These are phyloP conservation scores for Akanthomyces lecanii DNA, from an alignment of 2,329 filamentous ascomycete genomes.

Conservation along the genomic window DNA sequence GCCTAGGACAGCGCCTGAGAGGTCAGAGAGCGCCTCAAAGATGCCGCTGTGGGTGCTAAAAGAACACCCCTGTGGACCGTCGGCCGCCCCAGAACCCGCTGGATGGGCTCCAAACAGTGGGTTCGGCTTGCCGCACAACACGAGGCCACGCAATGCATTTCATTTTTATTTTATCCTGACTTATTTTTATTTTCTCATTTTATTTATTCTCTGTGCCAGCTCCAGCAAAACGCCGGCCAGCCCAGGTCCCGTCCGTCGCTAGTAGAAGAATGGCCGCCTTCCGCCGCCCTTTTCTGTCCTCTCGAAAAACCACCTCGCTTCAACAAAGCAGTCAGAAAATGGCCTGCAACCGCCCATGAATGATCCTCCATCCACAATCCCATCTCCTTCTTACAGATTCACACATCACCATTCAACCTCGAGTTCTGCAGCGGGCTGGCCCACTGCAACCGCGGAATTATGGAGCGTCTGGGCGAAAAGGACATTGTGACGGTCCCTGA, in stretches of 20 bases:
- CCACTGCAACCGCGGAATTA: conserved; percentile 13
- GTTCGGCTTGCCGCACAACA: not conserved
- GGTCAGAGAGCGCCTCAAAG: no score
- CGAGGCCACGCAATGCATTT: conserved; percentile 6
- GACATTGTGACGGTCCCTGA: conserved; percentile 12
- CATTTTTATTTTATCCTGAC: not conserved
- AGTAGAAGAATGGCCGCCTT: not conserved
- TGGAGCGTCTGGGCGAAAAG: conserved; percentile 11
- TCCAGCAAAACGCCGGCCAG: not conserved
- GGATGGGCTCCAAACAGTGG: no score
- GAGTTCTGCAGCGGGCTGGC: not conserved
- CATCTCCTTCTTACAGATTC: not conserved
- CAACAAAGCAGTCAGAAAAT: not conserved
- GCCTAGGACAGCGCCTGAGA: no score
- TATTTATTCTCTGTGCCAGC: not conserved
- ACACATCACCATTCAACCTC: not conserved
- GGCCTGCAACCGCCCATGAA: not conserved
- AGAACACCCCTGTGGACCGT: no score
- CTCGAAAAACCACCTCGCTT: not conserved
- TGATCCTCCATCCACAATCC: not conserved
- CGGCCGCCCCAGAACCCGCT: no score
- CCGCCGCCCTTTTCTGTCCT: not conserved
- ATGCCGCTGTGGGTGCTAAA: no score
- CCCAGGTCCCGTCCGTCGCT: not conserved
- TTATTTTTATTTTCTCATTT: not conserved